Evolutionary conservation across 2,329 filamentous ascomycete genomes (phyloP), one percentile per base, ranked within the genome.

Genomic region (Neofusicoccum sp.): DNA sequence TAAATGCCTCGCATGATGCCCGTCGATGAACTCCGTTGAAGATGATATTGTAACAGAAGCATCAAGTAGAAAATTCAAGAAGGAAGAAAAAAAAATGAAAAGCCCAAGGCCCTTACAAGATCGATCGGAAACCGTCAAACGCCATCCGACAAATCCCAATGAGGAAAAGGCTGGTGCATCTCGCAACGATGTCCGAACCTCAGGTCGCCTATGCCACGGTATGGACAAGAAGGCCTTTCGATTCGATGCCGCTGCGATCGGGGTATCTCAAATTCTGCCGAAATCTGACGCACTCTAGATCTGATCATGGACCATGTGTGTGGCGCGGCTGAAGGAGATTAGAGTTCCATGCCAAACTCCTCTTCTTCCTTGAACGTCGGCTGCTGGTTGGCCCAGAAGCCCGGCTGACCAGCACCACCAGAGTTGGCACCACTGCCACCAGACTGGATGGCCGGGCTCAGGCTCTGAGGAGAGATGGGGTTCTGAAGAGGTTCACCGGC

Each of bases 361-460:
- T 97, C 93, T 76, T 97, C 93, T 74, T 96, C 93, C 76, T 96
- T 96, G 78, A 97, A 58, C 34, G 38, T 91, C 63, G 61, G 63
- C 61, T 66, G 68, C 61, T 67, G 69, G 70, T 65, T 75, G 54
- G 65, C 79, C 81, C 80, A 85, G 71, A 79, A 83, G 4, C 47
- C 34, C 1, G 45, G 58, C 47, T 60, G 58, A 2, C 58, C 58
- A 14, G 57, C 57, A 20, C 57, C 54, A 30, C 57, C 61, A 24
- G 61, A 61, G 45, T 78, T 79, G 65, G 78, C 78, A 60, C 87
- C 59, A 70, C 86, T 90, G 63, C 83, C 87, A 58, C 89, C 89
- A 70, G 89, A 89, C 76, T 84, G 69, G 69, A 78, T 80, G 41
- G 76, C 80, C 47, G 80, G 82, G 65, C 78, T 81, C 45, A 81